A percentile compares a stretch with the other conserved stretches of the same genome.
Conservation (phyloP, 345 rosid species). For the Euphorbia lathyris region DNA sequence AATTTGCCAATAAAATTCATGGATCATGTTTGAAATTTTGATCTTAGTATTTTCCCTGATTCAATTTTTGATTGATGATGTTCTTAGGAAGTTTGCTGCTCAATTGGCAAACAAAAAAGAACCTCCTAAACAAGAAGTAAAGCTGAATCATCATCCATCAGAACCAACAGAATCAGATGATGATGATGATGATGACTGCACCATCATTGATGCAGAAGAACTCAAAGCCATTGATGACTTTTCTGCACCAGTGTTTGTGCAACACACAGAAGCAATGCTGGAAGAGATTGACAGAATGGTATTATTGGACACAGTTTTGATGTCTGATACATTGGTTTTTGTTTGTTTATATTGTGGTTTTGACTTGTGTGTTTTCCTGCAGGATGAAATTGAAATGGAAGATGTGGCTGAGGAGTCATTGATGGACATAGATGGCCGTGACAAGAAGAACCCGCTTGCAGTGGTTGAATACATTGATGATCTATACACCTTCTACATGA, state of each 20-base stretch:
- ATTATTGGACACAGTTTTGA: conserved; percentile 7
- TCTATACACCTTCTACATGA: conserved; percentile 58
- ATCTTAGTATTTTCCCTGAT: not conserved
- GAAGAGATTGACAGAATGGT: conserved; percentile 92
- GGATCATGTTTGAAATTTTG: not conserved
- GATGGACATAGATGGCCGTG: conserved; percentile 66
- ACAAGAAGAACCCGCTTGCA: conserved; percentile 69
- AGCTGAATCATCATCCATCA: conserved; percentile 16
- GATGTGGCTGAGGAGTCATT: conserved; percentile 51
- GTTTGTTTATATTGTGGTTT: not conserved
- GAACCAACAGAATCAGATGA: conserved; percentile 37
- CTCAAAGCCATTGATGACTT: conserved; percentile 35
- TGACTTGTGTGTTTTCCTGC: conserved; percentile 6
- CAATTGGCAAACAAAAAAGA: conserved; percentile 68
- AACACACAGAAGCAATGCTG: conserved; percentile 83
- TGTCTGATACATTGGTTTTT: not conserved
- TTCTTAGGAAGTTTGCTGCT: conserved; percentile 66
- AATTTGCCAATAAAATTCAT: not conserved
- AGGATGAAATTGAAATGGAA: conserved; percentile 94
- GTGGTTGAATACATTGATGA: conserved; percentile 83
- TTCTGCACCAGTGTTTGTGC: conserved; percentile 78
- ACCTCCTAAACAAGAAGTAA: conserved; percentile 47
- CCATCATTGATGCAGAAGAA: conserved; percentile 52
- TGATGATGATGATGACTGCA: conserved; percentile 42
- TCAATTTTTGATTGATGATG: not conserved